Evolutionary conservation across 176 grass and related monocot genomes (phyloP), one percentile per base, ranked within the genome.

Genomic region (Tuctoria greenei): DNA sequence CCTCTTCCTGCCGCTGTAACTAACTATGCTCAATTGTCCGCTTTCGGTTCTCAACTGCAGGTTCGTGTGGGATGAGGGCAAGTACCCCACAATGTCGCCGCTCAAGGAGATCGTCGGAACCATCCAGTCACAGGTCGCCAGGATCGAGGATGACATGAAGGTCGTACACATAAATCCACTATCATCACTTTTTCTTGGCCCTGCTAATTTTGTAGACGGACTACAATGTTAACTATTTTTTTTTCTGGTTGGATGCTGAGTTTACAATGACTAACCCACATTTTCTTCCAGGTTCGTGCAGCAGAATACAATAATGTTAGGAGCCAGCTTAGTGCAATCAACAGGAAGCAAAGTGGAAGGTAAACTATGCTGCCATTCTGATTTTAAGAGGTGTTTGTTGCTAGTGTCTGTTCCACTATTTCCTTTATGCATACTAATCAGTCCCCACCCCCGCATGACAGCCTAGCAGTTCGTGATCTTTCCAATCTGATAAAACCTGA

Each of bases 91-190:
- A 66, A 88, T 86, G 91, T 90, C 95, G 7, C 87, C 91, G 18
- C 81, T 95, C 79, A 99, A 86, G 89, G 91, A 99, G 77, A 90
- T 74, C 28, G 74, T 90, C 2, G 79, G 72, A 47, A 95, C 39
- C 87, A 99, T 99, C 61, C 95, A 99, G 80, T 66, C 78, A 0
- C 95, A 88, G 80, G 95, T 99, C 55, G 87, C 91, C 50, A 99
- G 92, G 86, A 99, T 95, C 25, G 95, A 99, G 79, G 95, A 99
- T 44, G 95, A 99, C 79, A 86, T 99, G 91, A 99, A 99, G 91
- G 95, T 98, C 0, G 62, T 68, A 64, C 9, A 13, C 17, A 7
- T 1, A 58, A 39, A 6, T 38, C 50, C 14, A 11, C 61, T 60
- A 23, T 49, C 36, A 50, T 3, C 39, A 69, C 14, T 20, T 61